Conservation (phyloP, 176 grass and related monocot species). For the Rhynchospora breviuscula region DNA sequence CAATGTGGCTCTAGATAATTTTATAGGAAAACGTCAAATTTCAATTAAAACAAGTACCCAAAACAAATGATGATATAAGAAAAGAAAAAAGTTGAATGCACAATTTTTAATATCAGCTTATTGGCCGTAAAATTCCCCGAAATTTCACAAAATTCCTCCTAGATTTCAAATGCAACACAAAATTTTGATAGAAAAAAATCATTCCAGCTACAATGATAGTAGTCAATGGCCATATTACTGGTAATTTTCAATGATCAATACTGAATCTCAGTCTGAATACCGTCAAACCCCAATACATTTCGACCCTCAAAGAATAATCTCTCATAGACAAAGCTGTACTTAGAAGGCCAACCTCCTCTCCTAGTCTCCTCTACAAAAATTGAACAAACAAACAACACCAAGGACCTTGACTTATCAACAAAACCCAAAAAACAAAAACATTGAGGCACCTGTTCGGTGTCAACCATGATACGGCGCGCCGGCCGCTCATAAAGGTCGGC, state of each 20-base stretch:
- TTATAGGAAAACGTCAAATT: background rate
- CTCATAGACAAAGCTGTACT: background rate
- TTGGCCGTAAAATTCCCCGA: background rate
- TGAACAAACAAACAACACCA: background rate
- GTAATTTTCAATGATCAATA: constrained; percentile 1
- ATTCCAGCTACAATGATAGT: background rate
- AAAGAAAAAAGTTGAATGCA: background rate
- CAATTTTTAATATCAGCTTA: background rate
- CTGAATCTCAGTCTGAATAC: background rate
- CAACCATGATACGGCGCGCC: constrained; percentile 69
- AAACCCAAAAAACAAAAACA: background rate
- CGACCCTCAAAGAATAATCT: background rate
- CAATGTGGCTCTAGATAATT: background rate
- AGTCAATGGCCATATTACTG: background rate
- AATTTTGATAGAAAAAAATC: background rate
- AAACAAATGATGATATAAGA: background rate
- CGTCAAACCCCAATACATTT: background rate
- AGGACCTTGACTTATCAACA: background rate
- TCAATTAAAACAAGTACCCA: background rate
- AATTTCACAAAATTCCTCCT: background rate
- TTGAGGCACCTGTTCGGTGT: constrained; percentile 55
- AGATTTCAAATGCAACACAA: background rate
- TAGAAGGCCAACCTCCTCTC: background rate
- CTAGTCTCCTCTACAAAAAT: background rate
- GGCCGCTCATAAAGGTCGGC: constrained; percentile 88